These are phyloP conservation scores for Solanum pimpinellifolium DNA, from an alignment of 257 asterid genomes.

Conservation along the genomic window DNA sequence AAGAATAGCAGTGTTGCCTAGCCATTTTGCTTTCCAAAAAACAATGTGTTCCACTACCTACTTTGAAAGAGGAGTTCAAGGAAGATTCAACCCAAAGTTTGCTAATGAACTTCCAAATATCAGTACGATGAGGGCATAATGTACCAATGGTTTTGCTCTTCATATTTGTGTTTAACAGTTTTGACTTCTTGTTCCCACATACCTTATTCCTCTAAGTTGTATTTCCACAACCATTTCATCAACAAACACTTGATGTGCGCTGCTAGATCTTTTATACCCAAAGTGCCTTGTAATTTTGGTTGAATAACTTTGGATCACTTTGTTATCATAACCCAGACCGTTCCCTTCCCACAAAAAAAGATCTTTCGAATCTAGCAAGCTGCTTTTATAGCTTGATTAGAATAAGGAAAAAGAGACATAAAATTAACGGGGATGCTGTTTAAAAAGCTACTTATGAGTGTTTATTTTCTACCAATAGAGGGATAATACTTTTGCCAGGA, in stretches of 20 bases:
- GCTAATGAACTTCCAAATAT: background rate
- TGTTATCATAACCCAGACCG: background rate
- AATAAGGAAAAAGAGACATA: background rate
- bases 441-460: background rate
- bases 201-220: background rate
- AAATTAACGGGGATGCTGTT: background rate
- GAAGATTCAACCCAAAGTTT: background rate
- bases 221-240: background rate
- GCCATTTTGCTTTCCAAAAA: background rate
- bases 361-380: background rate
- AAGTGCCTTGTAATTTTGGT: background rate
- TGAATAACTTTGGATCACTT: background rate
- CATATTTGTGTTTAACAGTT: background rate
- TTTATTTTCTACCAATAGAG: background rate
- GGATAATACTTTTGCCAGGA: background rate
- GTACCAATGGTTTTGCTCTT: background rate
- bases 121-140: background rate
- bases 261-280: background rate
- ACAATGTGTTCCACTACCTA: background rate
- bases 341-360: background rate
- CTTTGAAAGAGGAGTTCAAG: background rate
- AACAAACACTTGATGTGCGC: background rate
- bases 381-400: background rate
- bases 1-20: background rate
- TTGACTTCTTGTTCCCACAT: background rate